Conservation (phyloP, 306 rosid species). For the Casuarina equisetifolia region DNA sequence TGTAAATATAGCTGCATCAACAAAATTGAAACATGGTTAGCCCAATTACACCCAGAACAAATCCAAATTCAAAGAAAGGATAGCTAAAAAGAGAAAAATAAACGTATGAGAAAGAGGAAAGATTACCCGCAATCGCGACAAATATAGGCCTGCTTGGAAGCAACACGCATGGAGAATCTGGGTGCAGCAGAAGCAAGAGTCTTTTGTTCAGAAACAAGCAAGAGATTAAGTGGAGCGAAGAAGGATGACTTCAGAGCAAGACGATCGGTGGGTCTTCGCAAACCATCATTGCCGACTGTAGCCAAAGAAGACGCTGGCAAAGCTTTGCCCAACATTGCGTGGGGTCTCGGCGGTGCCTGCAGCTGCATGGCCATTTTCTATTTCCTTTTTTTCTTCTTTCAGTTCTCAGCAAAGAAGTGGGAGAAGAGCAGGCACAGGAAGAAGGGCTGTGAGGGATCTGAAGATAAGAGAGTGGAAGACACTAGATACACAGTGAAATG, state of each 20-base stretch:
- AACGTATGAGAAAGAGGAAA: conserved; percentile 11
- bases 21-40: conserved; percentile 8
- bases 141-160: conserved; percentile 85
- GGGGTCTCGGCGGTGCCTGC: conserved; percentile 34
- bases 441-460: conserved; percentile 12
- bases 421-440: not conserved
- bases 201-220: conserved; percentile 34
- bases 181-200: conserved; percentile 39
- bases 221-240: conserved; percentile 44
- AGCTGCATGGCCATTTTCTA: conserved; percentile 51
- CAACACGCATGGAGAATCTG: conserved; percentile 79
- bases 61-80: not conserved
- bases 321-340: conserved; percentile 23
- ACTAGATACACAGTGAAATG: not conserved
- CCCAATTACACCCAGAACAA: not conserved
- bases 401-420: not conserved
- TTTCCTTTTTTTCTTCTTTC: not conserved
- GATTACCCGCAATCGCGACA: conserved; percentile 95
- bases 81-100: not conserved
- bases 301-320: conserved; percentile 24
- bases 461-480: conserved; percentile 24
- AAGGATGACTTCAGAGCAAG: conserved; percentile 50
- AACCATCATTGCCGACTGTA: conserved; percentile 37
- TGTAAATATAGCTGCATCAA: conserved; percentile 78
- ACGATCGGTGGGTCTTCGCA: conserved; percentile 31